phyloP scores from a whole-genome alignment of 2,329 filamentous ascomycete genomes.

The Aspergillus tubingensis region DNA sequence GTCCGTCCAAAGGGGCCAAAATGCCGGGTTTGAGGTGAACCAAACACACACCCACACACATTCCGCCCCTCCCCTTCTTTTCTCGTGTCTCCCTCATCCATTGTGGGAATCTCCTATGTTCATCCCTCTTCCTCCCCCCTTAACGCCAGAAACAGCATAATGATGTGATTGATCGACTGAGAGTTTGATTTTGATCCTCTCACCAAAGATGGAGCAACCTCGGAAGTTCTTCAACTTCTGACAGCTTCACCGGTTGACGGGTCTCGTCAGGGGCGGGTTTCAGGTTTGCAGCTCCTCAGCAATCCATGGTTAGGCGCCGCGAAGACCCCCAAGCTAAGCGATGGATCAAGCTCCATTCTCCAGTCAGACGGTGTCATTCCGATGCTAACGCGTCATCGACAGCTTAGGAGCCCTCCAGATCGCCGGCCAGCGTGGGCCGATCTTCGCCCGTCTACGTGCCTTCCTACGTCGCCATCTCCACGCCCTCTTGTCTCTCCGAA shows the following conservation, averaged over 20 bases:
- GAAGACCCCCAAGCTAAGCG: neutral
- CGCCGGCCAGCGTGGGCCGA: constrained; percentile 21
- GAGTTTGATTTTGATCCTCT: too few species aligned
- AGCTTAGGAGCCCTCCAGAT: constrained; percentile 13
- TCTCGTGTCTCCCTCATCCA: too few species aligned
- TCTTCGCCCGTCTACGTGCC: constrained; percentile 16
- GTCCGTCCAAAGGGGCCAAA: neutral
- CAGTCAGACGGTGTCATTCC: neutral
- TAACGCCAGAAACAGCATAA: too few species aligned
- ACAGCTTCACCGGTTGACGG: neutral
- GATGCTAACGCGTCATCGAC: constrained; percentile 23
- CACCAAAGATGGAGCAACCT: neutral
- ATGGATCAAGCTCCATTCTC: constrained; percentile 9
- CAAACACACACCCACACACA: too few species aligned
- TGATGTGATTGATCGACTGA: neutral
- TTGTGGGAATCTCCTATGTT: neutral
- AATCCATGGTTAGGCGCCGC: constrained; percentile 7
- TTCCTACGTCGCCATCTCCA: constrained; percentile 13
- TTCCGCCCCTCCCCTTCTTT: too few species aligned
- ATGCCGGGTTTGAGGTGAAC: neutral
- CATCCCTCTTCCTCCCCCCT: neutral
- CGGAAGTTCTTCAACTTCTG: neutral
- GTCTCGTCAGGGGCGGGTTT: constrained; percentile 10
- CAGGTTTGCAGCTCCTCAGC: constrained; percentile 3
- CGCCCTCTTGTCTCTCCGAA: neutral